Base-by-base conservation (phyloP, 305 asterid species). In the Fraxinus floribunda region DNA sequence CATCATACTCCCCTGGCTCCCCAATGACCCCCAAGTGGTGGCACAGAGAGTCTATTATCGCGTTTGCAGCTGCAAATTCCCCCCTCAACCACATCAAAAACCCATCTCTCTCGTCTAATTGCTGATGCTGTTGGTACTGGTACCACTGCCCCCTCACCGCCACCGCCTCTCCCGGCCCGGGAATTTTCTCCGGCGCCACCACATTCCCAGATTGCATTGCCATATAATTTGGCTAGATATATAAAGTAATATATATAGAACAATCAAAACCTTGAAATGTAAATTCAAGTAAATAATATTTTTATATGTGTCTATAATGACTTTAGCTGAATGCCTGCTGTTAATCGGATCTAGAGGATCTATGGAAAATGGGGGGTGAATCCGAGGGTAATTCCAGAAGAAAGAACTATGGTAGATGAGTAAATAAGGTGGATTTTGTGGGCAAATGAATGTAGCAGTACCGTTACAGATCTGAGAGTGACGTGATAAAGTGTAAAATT, bases 11-110 rank as follows among this genome's bases (percentile, higher is more conserved):
- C 80, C 94, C 97, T 0, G 89, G 88, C 22, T 91, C 97, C 3
- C 97, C 98, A 73, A 89, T 88, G 36, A 85, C 77, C 84, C 91
- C 85, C 86, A 95, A 78, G 85, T 95, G 98, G 85, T 94, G 92
- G 87, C 98, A 94, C 82, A 95, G 84, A 10, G 97, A 93, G 83
- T 95, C 97, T 26, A 95, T 95, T 60, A 95, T 94, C 75, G 97
- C 98, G 70, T 95, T 95, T 5, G 98, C 91, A 2, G 98, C 98
- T 0, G 97, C 98, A 44, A 95, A 95, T 87, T 95, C 98, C 16
- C 97, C 94, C 52, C 97, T 88, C 82, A 95, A 70, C 98, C 98
- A 95, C 83, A 90, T 74, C 88, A 93, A 55, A 77, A 93, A 86
- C 83, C 91, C 97, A 22, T 94, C 95, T 89, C 94, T 89, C 83